Evolutionary conservation across 495 filamentous ascomycete genomes (phyloP), one percentile per base, ranked within the genome.

Genomic region (Barbatosphaeria neglecta): DNA sequence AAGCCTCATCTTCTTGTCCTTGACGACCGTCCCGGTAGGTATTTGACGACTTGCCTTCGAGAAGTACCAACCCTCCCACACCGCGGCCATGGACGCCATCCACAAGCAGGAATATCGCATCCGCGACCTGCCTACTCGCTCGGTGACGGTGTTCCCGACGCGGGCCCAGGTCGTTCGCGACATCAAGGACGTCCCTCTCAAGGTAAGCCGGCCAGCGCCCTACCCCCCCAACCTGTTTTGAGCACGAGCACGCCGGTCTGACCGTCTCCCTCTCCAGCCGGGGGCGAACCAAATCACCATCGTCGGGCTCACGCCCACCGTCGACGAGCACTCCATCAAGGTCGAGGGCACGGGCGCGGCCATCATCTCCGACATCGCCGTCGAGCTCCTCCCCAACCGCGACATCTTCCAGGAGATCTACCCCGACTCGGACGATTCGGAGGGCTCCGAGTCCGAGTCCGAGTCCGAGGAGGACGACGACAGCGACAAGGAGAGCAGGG

Each of bases 281-380:
- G 81, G 80, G 9, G 52, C 72, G 18, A 82, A 82, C 54, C 72
- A 84, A 48, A 76, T 90, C 48, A 76, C 70, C 6, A 69, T 88
- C 22, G 56, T 76, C 13, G 85, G 82, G 13, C 66, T 87, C 22
- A 76, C 78, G 6, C 81, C 80, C 2, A 76, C 72, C 11, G 68
- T 75, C 33, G 80, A 86, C 48, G 68, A 79, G 51, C 68, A 81
- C 55, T 84, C 80, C 24, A 78, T 86, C 63, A 82, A 83, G 51
- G 78, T 87, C 46, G 80, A 83, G 52, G 81, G 81, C 44, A 77
- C 70, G 42, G 80, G 80, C 23, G 63, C 67, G 0, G 77, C 74
- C 22, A 76, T 73, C 43, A 82, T 86, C 53, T 81, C 76, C 3
- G 80, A 86, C 53, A 76, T 84, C 55, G 71, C 73, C 15, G 74